Evolutionary conservation across 2,329 filamentous ascomycete genomes (phyloP), one percentile per base, ranked within the genome.

Genomic region (Ophiostoma ips): DNA sequence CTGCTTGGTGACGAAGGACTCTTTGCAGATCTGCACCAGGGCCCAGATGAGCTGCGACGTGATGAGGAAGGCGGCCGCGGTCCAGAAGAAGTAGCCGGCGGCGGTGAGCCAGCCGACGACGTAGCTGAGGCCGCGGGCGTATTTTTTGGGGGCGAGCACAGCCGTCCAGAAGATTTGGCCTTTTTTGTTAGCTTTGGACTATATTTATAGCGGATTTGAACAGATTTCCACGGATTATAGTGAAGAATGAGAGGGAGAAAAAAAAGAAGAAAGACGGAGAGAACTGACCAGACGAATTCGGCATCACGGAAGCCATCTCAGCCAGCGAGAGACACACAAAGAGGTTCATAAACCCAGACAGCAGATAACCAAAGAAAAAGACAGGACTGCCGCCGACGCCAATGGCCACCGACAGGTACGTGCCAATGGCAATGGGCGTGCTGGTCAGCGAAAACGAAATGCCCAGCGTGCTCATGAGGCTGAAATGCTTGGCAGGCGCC

Each of bases 331-430:
- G 12, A 30, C 49, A 50, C 9, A 50, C 30, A n/a, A n/a, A 36
- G 2, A 50, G 43, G 19, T 50, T n/a, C 43, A 46, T 46, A n/a
- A n/a, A 7, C 5, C 33, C 44, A 2, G 35, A 16, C 7, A 50
- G 36, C 5, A 50, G 38, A 36, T 41, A 50, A 18, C 49, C 49
- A n/a, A 46, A 50, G 36, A 50, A 41, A 19, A 50, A 50, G 15
- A 50, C 44, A 2, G 49, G 49, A n/a, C 49, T 50, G 18, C 49
- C 49, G 12, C 49, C 49, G 7, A 50, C 49, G 28, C 49, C 49
- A 15, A 50, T 36, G 13, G 5, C 28, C 16, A 46, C 44, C 5
- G 49, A 50, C 12, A 50, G 44, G 30, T 50, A 50, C 2, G 43
- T 46, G 18, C 49, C 49, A 10, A 50, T 43, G 7, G 49, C 36